A percentile compares a stretch with the other conserved stretches of the same genome.
Evolutionary conservation across 495 filamentous ascomycete species (phyloP).

Genomic region (Hypoxylon fuscum): DNA sequence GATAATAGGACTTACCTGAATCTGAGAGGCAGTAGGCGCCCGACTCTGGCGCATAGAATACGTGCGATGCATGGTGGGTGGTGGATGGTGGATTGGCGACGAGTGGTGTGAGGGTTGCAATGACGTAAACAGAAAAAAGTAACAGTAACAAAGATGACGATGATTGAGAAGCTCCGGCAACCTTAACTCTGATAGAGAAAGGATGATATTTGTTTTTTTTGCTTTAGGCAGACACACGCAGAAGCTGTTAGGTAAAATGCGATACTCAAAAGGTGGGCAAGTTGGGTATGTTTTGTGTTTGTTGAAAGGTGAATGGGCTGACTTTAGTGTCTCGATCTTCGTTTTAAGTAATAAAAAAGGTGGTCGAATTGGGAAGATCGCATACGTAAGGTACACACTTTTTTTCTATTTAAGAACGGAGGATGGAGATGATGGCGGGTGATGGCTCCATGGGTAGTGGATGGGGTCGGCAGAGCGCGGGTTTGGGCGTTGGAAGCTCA

Average conservation of each 20-base stretch:
- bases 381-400: conserved; percentile 28
- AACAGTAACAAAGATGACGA: background rate
- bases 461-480: too few relatives aligned
- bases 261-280: conserved; percentile 14
- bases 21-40: conserved; percentile 77
- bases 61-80: conserved; percentile 85
- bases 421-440: conserved; percentile 2
- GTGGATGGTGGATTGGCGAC: conserved; percentile 5
- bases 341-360: conserved; percentile 29
- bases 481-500: conserved; percentile 7
- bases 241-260: background rate
- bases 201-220: background rate
- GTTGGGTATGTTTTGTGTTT: background rate
- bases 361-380: conserved; percentile 33
- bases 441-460: conserved; percentile 11
- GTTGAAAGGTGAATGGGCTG: conserved; percentile 17
- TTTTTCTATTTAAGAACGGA: conserved; percentile 24
- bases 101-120: conserved; percentile 6
- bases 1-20: conserved; percentile 52
- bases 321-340: conserved; percentile 21
- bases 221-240: conserved; percentile 6
- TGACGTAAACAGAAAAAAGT: conserved; percentile 9
- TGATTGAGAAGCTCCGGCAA: background rate
- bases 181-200: background rate
- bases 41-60: conserved; percentile 98